Evolutionary conservation across 23 red algal species (phyloP), one percentile per base, ranked within the genome.

Genomic region (Gracilaria caudata): DNA sequence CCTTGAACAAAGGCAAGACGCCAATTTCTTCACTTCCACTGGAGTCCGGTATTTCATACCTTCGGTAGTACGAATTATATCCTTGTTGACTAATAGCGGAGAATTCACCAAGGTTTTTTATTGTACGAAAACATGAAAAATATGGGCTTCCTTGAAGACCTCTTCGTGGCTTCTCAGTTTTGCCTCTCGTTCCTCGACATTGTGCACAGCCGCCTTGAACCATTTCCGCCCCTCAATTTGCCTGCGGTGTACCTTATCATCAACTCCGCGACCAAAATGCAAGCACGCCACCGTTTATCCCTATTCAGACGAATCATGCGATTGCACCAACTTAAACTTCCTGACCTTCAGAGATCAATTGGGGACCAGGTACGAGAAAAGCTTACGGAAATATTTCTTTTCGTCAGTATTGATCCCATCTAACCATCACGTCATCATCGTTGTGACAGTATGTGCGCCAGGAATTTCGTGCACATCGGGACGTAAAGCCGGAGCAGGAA

Each of bases 311-410:
- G 60, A 21, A 81, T 90, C 21, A 39, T 90, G 37, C 86, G 86
- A 47, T 57, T 90, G 28, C 86, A 90, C 45, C 73, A 34, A 81
- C 86, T 64, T 16, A 90, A 90, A 32, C 86, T 90, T 70, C 86
- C 86, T 24, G 74, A 79, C 33, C 8, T 74, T 24, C 55, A 46
- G 23, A 44, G 86, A 40, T 70, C 74, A 30, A 57, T 90, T 6
- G 86, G 86, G 58, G 86, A 90, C 63, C 73, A 78, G 51, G 83
- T 87, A 87, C 24, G 68, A 17, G 16, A 17, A 14, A 0, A 38
- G 72, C 24, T 9, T 13, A 25, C 43, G 20, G 7, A 24, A 75
- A 43, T 29, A 51, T 21, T 49, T 45, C 51, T 78, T 56, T 45
- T 78, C 35, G 20, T 10, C 54, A 30, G 23, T 10, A 29, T 81